These are phyloP conservation scores for Cordyceps tenuipes DNA, from an alignment of 2,329 filamentous ascomycete genomes.

Conservation along the genomic window DNA sequence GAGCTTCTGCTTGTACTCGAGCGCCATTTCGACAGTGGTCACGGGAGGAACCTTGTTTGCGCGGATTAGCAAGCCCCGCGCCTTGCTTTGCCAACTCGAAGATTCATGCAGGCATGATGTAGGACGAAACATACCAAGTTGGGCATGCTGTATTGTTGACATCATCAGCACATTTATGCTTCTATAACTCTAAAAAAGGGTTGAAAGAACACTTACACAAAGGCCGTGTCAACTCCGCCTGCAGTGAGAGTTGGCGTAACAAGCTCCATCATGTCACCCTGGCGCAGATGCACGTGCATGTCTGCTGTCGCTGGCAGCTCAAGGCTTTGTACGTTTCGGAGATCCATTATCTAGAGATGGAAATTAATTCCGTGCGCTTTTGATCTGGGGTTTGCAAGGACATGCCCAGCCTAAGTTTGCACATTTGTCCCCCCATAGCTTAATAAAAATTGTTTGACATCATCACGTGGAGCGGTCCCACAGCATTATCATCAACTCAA, in stretches of 20 bases:
- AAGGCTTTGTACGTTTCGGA: slow-evolving; percentile 28
- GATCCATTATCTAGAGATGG: slow-evolving; percentile 23
- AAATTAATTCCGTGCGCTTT: not conserved
- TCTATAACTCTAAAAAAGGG: not conserved
- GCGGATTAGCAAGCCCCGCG: not conserved
- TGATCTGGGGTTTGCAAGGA: not conserved
- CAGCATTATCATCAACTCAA: not conserved
- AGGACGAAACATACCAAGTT: slow-evolving; percentile 41
- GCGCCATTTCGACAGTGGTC: slow-evolving; percentile 47
- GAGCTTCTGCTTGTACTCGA: slow-evolving; percentile 57
- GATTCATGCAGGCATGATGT: not conserved
- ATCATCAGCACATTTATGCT: slow-evolving; percentile 7
- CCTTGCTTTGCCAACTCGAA: not conserved
- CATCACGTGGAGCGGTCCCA: slow-evolving; percentile 6
- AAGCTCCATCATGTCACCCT: slow-evolving; percentile 55
- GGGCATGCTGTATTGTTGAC: slow-evolving; percentile 35
- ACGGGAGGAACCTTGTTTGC: slow-evolving; percentile 40
- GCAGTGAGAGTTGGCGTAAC: slow-evolving; percentile 43
- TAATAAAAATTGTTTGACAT: slow-evolving; percentile 8
- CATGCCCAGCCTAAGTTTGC: not conserved
- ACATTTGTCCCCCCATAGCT: not conserved
- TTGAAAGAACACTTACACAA: slow-evolving; percentile 26
- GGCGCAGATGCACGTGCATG: slow-evolving; percentile 64
- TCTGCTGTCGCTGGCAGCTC: slow-evolving; percentile 58
- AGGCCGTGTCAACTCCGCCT: slow-evolving; percentile 58